A percentile compares a stretch with the other conserved stretches of the same genome.
phyloP scores from a whole-genome alignment of 2,329 filamentous ascomycete species.

The Pseudogymnoascus sp. region DNA sequence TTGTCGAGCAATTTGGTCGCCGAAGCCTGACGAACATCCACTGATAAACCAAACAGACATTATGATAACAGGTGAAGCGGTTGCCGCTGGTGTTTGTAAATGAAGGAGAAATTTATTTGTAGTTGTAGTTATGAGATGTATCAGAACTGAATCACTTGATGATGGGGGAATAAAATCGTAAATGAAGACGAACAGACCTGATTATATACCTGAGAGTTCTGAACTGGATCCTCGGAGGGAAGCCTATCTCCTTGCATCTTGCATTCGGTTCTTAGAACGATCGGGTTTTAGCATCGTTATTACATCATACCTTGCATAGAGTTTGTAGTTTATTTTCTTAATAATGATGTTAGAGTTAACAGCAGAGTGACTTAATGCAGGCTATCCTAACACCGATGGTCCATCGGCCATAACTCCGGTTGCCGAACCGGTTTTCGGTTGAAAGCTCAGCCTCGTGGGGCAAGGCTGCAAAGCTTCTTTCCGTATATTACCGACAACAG shows the following conservation, averaged over 20 bases:
- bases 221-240: not conserved
- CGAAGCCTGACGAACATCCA: slow-evolving; percentile 40
- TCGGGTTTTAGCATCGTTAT: not conserved
- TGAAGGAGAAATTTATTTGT: not conserved
- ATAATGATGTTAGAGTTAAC: not conserved
- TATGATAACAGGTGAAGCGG: not conserved
- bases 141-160: not conserved
- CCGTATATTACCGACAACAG: too few species aligned
- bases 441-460: not conserved
- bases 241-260: not conserved
- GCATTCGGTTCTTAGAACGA: not conserved
- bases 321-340: not conserved
- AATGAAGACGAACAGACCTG: not conserved
- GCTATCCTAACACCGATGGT: not conserved
- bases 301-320: not conserved
- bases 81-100: not conserved
- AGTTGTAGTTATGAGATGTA: not conserved
- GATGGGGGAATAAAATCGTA: not conserved
- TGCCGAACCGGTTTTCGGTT: not conserved
- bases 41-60: slow-evolving; percentile 40
- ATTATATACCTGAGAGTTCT: not conserved
- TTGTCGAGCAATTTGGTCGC: slow-evolving; percentile 35
- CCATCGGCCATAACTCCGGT: not conserved
- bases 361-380: not conserved
- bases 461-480: not conserved